phyloP scores from a whole-genome alignment of 1,284 basidiomycete genomes.

The Apiotrichum brassicae region DNA sequence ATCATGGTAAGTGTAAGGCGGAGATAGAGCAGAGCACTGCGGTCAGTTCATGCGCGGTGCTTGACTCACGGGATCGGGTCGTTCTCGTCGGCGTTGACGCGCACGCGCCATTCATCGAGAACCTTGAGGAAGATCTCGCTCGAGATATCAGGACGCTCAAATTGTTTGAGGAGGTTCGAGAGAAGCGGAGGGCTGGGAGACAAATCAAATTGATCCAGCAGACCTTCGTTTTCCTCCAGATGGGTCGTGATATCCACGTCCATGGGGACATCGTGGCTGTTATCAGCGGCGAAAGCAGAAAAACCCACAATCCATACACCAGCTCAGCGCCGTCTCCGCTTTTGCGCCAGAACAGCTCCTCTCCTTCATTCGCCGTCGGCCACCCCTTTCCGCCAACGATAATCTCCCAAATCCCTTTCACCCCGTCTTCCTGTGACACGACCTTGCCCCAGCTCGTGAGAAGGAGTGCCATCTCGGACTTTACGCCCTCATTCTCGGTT shows the following conservation, averaged over 20 bases:
- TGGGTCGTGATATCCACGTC: constrained; percentile 45
- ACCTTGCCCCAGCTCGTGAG: constrained; percentile 68
- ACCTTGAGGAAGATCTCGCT: constrained; percentile 66
- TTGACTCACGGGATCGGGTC: constrained; percentile 26
- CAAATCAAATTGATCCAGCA: constrained; percentile 58
- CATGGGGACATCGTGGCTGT: background rate
- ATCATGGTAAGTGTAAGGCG: constrained; percentile 76
- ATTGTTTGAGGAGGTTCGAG: constrained; percentile 57
- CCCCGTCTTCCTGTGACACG: constrained; percentile 53
- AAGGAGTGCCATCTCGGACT: constrained; percentile 52
- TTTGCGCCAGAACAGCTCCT: constrained; percentile 27
- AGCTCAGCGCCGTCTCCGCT: constrained; percentile 12
- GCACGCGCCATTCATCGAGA: constrained; percentile 61
- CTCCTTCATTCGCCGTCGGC: constrained; percentile 15
- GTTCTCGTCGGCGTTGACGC: constrained; percentile 43
- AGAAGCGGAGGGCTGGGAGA: constrained; percentile 67
- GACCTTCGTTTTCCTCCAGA: constrained; percentile 50
- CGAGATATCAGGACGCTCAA: constrained; percentile 62
- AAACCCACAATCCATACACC: constrained; percentile 7
- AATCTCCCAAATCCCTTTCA: constrained; percentile 58
- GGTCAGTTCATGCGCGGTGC: background rate
- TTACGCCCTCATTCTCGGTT: constrained; percentile 50
- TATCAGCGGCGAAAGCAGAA: background rate
- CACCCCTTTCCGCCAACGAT: constrained; percentile 52
- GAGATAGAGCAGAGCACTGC: constrained; percentile 57